phyloP scores from a whole-genome alignment of 805 yeast species.

The Kuraishia cidri region DNA sequence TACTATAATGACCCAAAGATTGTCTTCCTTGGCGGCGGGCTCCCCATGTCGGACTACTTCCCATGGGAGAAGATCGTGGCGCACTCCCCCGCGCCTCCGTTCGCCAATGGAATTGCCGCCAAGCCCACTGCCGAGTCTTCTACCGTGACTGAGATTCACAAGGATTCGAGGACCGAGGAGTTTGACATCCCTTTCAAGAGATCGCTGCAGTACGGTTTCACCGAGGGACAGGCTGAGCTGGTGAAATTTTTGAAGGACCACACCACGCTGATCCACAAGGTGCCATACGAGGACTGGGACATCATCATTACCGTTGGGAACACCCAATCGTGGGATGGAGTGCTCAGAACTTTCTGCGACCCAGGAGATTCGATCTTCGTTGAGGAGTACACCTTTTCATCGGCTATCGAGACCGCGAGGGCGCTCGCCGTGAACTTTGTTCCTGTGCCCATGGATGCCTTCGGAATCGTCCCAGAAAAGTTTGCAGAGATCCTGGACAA shows the following conservation, averaged over 20 bases:
- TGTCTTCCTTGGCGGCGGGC: constrained; percentile 91
- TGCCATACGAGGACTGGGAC: constrained; percentile 67
- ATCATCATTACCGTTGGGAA: constrained; percentile 70
- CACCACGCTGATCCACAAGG: constrained; percentile 42
- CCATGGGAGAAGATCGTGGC: constrained; percentile 77
- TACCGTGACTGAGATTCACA: constrained; percentile 21
- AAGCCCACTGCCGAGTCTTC: constrained; percentile 32
- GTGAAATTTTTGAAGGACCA: constrained; percentile 67
- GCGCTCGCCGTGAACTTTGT: constrained; percentile 52
- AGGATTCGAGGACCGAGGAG: constrained; percentile 33
- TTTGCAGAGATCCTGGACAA: constrained; percentile 44
- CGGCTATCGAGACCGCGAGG: constrained; percentile 62
- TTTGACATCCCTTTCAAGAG: constrained; percentile 66
- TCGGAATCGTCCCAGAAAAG: constrained; percentile 52
- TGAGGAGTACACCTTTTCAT: constrained; percentile 70
- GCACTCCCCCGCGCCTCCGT: constrained; percentile 74
- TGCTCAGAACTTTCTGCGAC: constrained; percentile 48
- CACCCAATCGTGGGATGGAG: constrained; percentile 89
- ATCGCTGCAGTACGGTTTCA: constrained; percentile 86
- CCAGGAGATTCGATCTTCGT: constrained; percentile 62
- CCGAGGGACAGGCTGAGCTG: constrained; percentile 74
- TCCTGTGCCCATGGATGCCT: constrained; percentile 61
- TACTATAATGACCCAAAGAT: constrained; percentile 67
- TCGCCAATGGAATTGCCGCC: constrained; percentile 70
- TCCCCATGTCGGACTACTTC: constrained; percentile 85